These are phyloP conservation scores for Salvia miltiorrhiza DNA, from an alignment of 257 asterid genomes.

Conservation along the genomic window DNA sequence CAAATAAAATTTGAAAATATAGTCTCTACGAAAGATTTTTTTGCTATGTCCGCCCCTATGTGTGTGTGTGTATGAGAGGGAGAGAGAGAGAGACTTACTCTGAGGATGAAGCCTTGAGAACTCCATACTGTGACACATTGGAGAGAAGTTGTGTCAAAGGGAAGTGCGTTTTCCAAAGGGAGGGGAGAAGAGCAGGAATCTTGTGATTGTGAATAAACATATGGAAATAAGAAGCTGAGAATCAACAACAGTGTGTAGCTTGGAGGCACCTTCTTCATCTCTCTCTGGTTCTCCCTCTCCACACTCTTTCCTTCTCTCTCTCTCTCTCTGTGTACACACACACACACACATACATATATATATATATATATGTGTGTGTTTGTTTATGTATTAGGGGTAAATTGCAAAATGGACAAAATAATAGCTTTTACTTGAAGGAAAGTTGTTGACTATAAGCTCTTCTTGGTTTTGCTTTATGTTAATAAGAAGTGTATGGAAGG, in stretches of 20 bases:
- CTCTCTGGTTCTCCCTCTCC: conserved; percentile 7
- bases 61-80: neutral
- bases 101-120: conserved; percentile 57
- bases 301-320: neutral
- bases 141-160: conserved; percentile 58
- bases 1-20: no score
- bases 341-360: neutral
- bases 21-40: no score
- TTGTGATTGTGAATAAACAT: conserved; percentile 46
- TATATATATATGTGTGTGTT: neutral
- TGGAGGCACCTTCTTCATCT: conserved; percentile 29
- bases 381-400: neutral
- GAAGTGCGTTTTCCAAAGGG: conserved; percentile 27
- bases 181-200: conserved; percentile 59
- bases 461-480: neutral
- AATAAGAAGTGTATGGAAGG: conserved; percentile 14
- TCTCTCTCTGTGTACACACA: neutral
- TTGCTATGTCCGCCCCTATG: no score
- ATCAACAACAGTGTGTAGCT: conserved; percentile 14
- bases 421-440: conserved; percentile 24
- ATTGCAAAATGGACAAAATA: conserved; percentile 18
- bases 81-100: conserved; percentile 46
- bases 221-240: conserved; percentile 15
- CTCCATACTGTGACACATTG: conserved; percentile 61
- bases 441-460: conserved; percentile 28